Evolutionary conservation across 2,329 filamentous ascomycete species (phyloP), one percentile per base, ranked within the genome.

Genomic region (Clonostachys sp.): DNA sequence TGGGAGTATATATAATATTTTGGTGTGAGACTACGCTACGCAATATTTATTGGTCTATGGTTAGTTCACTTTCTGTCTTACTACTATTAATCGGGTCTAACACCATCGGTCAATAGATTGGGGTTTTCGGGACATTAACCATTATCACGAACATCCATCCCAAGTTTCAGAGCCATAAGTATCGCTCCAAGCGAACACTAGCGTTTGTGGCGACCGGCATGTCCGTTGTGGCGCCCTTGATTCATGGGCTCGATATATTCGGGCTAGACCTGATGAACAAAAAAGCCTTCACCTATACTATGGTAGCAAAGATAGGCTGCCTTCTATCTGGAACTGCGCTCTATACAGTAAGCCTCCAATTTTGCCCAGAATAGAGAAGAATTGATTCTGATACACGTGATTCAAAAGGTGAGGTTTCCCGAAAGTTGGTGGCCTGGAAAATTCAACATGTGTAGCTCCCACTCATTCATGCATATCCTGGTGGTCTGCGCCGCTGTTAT

Each of bases 401-500:
- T 20, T 14, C 17, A 39, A 30, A 45, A 71, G 69, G 65, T 57
- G 10, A 59, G 65, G 40, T 65, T 74, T 41, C 71, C 72, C 2
- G 71, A 75, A 53, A 57, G 57, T n/a, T 52, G 63, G 38, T 58
- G 51, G 20, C 71, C 71, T 5, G 68, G 66, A 3, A 56, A 48
- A 6, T 74, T 74, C 54, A 70, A 75, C 53, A 64, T 71, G 24
- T 69, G 59, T 49, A 66, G 68, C 16, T 74, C 71, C 7, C 71
- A 74, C 48, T 70, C 73, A 52, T 61, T 73, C 12, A 73, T 74
- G 48, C 71, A 74, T 45, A 50, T 71, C 14, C 56, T 72, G 5
- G 68, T 73, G 13, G 70, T 71, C 1, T 34, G 72, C 6, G 67
- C 64, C 7, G 18, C 66, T 24, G 51, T 61, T 33, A 56, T 68